Percentiles rank a stretch among this genome's conserved stretches.
Conservation (phyloP, 495 filamentous ascomycete genomes). For the Amorphotheca resinae region DNA sequence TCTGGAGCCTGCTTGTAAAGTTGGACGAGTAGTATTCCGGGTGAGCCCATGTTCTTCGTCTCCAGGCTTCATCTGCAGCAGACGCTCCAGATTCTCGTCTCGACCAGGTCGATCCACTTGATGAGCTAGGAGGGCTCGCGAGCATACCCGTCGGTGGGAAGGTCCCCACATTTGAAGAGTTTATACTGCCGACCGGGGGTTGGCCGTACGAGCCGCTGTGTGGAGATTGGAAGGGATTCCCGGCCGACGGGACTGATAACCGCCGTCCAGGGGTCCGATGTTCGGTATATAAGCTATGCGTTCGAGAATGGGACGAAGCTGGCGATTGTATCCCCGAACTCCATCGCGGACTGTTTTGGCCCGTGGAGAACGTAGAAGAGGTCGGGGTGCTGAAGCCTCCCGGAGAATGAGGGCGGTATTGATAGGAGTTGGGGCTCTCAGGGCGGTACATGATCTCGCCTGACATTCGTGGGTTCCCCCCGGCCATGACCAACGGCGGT, state of each 20-base stretch:
- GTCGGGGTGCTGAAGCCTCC: constrained; percentile 67
- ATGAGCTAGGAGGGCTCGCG: constrained; percentile 59
- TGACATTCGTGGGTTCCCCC: constrained; percentile 38
- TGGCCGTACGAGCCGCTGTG: constrained; percentile 43
- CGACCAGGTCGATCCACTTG: constrained; percentile 40
- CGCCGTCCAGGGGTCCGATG: constrained; percentile 56
- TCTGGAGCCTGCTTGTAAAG: constrained; percentile 33
- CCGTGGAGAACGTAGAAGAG: constrained; percentile 61
- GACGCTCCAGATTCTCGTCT: constrained; percentile 50
- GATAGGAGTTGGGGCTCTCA: constrained; percentile 35
- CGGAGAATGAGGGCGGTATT: constrained; percentile 44
- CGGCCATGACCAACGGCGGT: constrained; percentile 74
- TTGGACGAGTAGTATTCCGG: constrained; percentile 51
- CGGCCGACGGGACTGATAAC: constrained; percentile 67
- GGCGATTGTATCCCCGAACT: constrained; percentile 53
- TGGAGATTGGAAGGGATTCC: constrained; percentile 61
- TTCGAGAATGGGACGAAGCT: constrained; percentile 46
- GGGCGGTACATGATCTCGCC: constrained; percentile 44
- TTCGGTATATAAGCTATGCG: constrained; percentile 54
- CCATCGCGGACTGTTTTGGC: constrained; percentile 61
- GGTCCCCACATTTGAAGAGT: constrained; percentile 33
- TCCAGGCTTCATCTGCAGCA: constrained; percentile 60
- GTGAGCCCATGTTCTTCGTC: constrained; percentile 73
- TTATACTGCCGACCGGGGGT: constrained; percentile 42
- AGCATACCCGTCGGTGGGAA: constrained; percentile 47